A percentile compares a stretch with the other conserved stretches of the same genome.
These are phyloP conservation scores for Globisporangium spinosum DNA, from an alignment of 352 stramenopile species.

Conservation along the genomic window DNA sequence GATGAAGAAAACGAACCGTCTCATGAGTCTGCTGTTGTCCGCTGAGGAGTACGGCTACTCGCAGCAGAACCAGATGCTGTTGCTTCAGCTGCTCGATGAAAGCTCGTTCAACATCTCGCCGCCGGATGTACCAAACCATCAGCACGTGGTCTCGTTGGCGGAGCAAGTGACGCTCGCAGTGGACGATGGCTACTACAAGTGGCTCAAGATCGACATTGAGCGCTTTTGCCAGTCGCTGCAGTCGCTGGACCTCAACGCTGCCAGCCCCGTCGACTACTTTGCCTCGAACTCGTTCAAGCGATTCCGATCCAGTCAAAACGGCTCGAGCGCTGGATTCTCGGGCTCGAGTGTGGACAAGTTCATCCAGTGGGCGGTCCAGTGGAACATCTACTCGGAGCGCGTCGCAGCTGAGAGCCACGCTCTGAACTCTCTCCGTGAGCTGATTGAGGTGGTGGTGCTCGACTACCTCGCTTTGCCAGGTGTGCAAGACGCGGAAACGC, in stretches of 20 bases:
- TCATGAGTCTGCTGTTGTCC: constrained; percentile 56
- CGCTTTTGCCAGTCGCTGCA: constrained; percentile 64
- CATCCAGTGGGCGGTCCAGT: constrained; percentile 77
- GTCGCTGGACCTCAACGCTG: constrained; percentile 48
- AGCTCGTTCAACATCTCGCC: constrained; percentile 60
- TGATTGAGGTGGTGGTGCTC: constrained; percentile 76
- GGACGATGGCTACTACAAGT: constrained; percentile 73
- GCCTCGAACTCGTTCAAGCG: constrained; percentile 41
- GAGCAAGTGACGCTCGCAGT: constrained; percentile 57
- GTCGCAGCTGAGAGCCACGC: constrained; percentile 77
- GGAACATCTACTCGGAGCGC: constrained; percentile 84
- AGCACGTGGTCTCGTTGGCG: constrained; percentile 64
- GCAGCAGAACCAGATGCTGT: constrained; percentile 58
- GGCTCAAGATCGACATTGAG: constrained; percentile 77
- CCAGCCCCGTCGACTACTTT: constrained; percentile 37
- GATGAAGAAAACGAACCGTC: constrained; percentile 63
- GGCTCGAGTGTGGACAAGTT: constrained; percentile 41
- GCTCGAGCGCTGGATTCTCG: constrained; percentile 20
- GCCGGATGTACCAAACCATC: constrained; percentile 58
- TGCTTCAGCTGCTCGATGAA: constrained; percentile 65
- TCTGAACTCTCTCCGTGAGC: constrained; percentile 70
- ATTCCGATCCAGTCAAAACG: constrained; percentile 48
- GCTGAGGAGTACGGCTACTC: constrained; percentile 28
- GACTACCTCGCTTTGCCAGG: constrained; percentile 58
- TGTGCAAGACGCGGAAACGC: constrained; percentile 30